Conservation (phyloP, 2,329 filamentous ascomycete genomes). For the Aspergillus latus region DNA sequence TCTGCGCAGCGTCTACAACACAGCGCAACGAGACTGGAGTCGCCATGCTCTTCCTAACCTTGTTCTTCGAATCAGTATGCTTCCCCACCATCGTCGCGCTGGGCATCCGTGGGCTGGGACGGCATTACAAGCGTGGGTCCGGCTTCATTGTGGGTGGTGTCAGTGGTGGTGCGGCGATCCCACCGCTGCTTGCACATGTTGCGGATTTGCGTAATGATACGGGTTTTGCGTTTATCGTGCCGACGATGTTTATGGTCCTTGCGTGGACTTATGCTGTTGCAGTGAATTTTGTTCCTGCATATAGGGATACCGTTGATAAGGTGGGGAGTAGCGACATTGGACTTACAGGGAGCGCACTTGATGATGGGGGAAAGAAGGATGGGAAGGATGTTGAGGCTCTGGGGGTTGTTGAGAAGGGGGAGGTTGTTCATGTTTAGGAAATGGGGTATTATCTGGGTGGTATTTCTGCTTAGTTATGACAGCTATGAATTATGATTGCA, state of each 20-base stretch:
- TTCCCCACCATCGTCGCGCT: slow-evolving; percentile 81
- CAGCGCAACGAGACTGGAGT: slow-evolving; percentile 51
- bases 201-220: slow-evolving; percentile 64
- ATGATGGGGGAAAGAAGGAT: no score
- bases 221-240: slow-evolving; percentile 65
- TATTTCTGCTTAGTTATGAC: neutral
- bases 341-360: slow-evolving; percentile 15
- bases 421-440: slow-evolving; percentile 4
- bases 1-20: slow-evolving; percentile 54
- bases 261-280: slow-evolving; percentile 58
- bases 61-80: slow-evolving; percentile 79
- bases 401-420: slow-evolving; percentile 5
- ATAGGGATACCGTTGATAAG: slow-evolving; percentile 62
- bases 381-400: no score
- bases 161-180: slow-evolving; percentile 70
- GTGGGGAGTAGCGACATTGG: slow-evolving; percentile 51
- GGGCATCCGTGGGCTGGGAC: slow-evolving; percentile 72
- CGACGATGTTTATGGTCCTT: slow-evolving; percentile 59
- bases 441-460: neutral
- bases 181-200: slow-evolving; percentile 67
- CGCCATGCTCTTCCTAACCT: slow-evolving; percentile 64
- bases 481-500: neutral
- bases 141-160: slow-evolving; percentile 73
- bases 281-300: slow-evolving; percentile 67
- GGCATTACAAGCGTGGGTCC: slow-evolving; percentile 73